Conservation (phyloP, 495 filamentous ascomycete genomes). For the Hypoxylon trugodes region DNA sequence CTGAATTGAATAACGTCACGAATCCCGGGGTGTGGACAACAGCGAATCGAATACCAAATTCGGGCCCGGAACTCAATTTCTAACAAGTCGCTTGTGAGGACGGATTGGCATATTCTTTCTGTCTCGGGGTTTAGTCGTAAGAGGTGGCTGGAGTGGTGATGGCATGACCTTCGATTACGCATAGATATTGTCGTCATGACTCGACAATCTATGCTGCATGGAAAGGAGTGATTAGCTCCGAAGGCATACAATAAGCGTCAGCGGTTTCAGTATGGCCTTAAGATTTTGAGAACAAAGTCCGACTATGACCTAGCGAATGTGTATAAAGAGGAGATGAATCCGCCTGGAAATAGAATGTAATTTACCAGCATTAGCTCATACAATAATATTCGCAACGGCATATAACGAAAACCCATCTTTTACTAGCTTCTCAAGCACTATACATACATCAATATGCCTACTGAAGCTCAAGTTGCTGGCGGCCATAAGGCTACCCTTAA, state of each 20-base stretch:
- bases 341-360: neutral
- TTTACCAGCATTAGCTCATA: neutral
- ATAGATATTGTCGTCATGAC: constrained; percentile 34
- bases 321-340: constrained; percentile 22
- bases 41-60: neutral
- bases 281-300: neutral
- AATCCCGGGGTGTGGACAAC: neutral
- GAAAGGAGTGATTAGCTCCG: constrained; percentile 1
- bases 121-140: neutral
- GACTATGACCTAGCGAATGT: neutral
- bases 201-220: neutral
- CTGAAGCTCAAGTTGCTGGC: constrained; percentile 51
- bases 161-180: constrained; percentile 2
- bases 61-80: neutral
- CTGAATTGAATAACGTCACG: constrained; percentile 2
- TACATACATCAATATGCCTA: constrained; percentile 37
- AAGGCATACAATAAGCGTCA: neutral
- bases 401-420: neutral
- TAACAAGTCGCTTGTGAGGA: no score
- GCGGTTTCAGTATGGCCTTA: neutral
- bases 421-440: neutral
- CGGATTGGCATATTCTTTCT: neutral
- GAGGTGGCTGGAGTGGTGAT: constrained; percentile 27
- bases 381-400: no score
- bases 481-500: constrained; percentile 60